Evolutionary conservation across 768 basidiomycete species (phyloP).

Genomic region (Agrocybe pediades): DNA sequence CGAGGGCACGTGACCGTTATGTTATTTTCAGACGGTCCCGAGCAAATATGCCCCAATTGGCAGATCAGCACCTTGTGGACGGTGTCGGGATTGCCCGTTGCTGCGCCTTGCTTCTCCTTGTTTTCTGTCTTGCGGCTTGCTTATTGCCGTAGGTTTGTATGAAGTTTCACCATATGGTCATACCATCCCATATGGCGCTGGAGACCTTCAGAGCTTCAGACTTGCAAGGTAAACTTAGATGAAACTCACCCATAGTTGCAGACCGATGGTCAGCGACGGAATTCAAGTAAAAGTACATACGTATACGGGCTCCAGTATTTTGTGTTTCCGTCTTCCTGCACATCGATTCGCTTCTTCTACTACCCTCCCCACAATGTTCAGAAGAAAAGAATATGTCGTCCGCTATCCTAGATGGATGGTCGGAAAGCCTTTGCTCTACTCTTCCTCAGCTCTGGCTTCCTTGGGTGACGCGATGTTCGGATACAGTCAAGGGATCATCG

Average conservation of each 20-base stretch:
- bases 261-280: not conserved
- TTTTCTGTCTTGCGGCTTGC: not conserved
- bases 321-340: not conserved
- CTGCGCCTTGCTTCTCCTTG: not conserved
- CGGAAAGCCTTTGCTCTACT: conserved; percentile 48
- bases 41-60: not conserved
- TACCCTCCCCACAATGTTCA: conserved; percentile 4
- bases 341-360: conserved; percentile 17
- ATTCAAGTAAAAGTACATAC: not conserved
- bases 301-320: not conserved
- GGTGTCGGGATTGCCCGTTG: not conserved
- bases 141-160: not conserved
- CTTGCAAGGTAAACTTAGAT: too few relatives aligned
- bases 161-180: too few relatives aligned
- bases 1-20: conserved; percentile 9
- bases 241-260: not conserved
- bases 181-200: too few relatives aligned
- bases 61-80: not conserved
- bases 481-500: conserved; percentile 55
- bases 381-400: conserved; percentile 33
- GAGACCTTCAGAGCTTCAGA: too few relatives aligned
- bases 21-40: not conserved
- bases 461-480: conserved; percentile 61
- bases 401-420: conserved; percentile 57
- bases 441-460: conserved; percentile 53